A percentile compares a stretch with the other conserved stretches of the same genome.
Evolutionary conservation across 306 rosid species (phyloP).

Genomic region (Mucuna pruriens): DNA sequence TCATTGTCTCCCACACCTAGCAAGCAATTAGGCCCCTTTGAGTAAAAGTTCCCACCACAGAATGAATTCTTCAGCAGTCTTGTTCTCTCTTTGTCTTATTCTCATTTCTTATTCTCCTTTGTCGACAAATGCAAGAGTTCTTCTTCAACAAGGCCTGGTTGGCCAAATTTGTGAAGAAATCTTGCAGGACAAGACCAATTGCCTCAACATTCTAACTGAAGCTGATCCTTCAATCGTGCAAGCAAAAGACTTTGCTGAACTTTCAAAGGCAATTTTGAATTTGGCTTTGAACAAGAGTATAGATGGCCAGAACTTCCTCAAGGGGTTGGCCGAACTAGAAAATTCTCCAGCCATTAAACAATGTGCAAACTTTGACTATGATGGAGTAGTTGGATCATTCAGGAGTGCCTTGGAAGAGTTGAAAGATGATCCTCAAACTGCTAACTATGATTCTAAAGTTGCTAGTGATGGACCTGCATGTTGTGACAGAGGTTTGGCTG

Average conservation of each 20-base stretch:
- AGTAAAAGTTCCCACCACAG: background rate
- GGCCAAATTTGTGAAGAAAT: background rate
- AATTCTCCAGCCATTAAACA: background rate
- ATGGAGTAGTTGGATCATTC: constrained; percentile 11
- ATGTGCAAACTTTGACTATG: constrained; percentile 28
- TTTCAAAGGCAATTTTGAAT: background rate
- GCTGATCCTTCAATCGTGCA: background rate
- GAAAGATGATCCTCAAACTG: constrained; percentile 6
- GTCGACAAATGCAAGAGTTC: background rate
- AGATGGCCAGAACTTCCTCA: background rate
- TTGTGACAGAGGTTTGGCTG: background rate
- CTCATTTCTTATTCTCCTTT: background rate
- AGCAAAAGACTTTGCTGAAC: background rate
- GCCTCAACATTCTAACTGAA: background rate
- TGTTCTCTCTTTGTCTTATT: background rate
- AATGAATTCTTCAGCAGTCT: background rate
- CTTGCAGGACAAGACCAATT: background rate
- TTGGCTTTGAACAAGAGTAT: background rate
- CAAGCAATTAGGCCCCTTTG: background rate
- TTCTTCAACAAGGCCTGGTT: background rate
- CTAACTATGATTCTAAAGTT: background rate
- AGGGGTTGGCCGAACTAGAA: background rate
- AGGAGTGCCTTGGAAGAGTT: constrained; percentile 1
- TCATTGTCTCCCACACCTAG: background rate
- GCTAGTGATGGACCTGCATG: background rate